A percentile compares a stretch with the other conserved stretches of the same genome.
These are phyloP conservation scores for Alternaria metachromatica DNA, from an alignment of 2,329 filamentous ascomycete species.

Conservation along the genomic window DNA sequence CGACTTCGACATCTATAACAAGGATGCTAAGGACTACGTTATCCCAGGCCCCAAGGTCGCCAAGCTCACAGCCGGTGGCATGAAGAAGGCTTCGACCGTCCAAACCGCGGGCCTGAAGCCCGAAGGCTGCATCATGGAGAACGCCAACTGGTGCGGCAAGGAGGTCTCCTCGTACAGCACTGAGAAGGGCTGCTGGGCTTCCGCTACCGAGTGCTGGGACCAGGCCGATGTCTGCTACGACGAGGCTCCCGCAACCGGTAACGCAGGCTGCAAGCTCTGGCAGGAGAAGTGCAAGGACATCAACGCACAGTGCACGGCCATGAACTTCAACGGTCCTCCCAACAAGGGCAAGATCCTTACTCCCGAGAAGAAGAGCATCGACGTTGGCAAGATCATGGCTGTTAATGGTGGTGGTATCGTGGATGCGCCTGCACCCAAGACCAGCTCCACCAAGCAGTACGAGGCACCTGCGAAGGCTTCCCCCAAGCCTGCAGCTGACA, in stretches of 20 bases:
- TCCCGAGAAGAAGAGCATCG: conserved; percentile 35
- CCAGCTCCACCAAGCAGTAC: conserved; percentile 10
- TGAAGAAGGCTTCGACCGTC: conserved; percentile 19
- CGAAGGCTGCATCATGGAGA: conserved; percentile 65
- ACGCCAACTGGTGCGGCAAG: conserved; percentile 75
- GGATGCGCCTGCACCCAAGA: conserved; percentile 22
- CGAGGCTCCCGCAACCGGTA: conserved; percentile 65
- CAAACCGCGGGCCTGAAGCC: conserved; percentile 63
- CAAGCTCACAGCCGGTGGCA: conserved; percentile 45
- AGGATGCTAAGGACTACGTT: conserved; percentile 53
- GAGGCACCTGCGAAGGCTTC: conserved; percentile 10
- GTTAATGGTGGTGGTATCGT: conserved; percentile 19
- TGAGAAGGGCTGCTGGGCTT: conserved; percentile 66
- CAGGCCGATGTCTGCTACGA: conserved; percentile 68
- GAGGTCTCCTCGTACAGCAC: conserved; percentile 65
- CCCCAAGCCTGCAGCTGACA: neutral
- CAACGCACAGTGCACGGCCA: conserved; percentile 50
- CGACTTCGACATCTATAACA: conserved; percentile 68
- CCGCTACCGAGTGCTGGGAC: conserved; percentile 56
- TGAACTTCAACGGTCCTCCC: conserved; percentile 53
- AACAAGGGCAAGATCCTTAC: conserved; percentile 52
- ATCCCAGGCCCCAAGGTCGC: conserved; percentile 66
- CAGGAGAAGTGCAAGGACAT: conserved; percentile 64
- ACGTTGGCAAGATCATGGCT: conserved; percentile 38
- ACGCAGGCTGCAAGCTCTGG: conserved; percentile 66